Evolutionary conservation across 208 protist genomes (phyloP).

Genomic region (Phytomonas sp.): DNA sequence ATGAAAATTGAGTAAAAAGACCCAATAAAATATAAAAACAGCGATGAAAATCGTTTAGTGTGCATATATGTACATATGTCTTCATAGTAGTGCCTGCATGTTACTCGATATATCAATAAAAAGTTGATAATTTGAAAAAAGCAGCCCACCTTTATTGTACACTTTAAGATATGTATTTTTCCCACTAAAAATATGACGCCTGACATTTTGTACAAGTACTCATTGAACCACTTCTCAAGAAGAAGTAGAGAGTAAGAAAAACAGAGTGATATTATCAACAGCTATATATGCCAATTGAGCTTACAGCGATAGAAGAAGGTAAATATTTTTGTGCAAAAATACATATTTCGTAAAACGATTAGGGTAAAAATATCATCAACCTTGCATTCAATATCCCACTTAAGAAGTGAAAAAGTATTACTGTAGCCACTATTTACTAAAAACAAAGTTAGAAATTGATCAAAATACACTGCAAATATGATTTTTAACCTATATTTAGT

Average conservation of each 20-base stretch:
- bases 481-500: background rate
- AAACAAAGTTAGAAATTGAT: background rate
- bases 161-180: background rate
- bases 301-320: background rate
- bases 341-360: background rate
- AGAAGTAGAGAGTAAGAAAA: background rate
- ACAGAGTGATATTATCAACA: background rate
- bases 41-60: background rate
- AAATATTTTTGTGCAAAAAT: background rate
- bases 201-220: background rate
- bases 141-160: background rate
- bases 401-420: background rate
- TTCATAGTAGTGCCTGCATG: background rate
- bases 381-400: background rate
- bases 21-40: background rate
- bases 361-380: background rate
- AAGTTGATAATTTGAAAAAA: background rate
- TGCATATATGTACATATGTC: background rate
- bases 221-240: background rate
- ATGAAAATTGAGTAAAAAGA: background rate
- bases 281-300: background rate
- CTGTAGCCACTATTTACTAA: background rate
- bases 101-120: background rate
- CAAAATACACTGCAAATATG: background rate
- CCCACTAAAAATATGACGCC: background rate